These are phyloP conservation scores for Xanthoconium separans DNA, from an alignment of 1,284 basidiomycete species.

Conservation along the genomic window DNA sequence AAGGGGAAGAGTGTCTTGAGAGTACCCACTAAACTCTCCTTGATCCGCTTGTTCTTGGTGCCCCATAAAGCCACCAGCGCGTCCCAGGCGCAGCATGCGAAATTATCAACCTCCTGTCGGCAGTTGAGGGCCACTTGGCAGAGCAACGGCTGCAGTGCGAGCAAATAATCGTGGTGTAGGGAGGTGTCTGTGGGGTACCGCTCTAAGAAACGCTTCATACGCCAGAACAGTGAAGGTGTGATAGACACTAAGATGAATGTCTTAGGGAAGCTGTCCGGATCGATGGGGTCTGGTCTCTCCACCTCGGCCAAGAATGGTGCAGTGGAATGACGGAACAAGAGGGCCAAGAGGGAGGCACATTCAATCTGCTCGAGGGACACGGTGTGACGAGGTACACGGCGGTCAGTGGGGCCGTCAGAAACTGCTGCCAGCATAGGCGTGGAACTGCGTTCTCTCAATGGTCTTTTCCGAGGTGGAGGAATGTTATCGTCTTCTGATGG, in stretches of 20 bases:
- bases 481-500: slow-evolving; percentile 31
- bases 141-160: slow-evolving; percentile 66
- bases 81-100: slow-evolving; percentile 64
- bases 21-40: slow-evolving; percentile 67
- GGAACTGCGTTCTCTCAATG: slow-evolving; percentile 19
- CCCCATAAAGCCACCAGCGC: slow-evolving; percentile 70
- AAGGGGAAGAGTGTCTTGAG: slow-evolving; percentile 74
- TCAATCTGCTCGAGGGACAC: slow-evolving; percentile 68
- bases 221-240: slow-evolving; percentile 57
- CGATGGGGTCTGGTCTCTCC: slow-evolving; percentile 21
- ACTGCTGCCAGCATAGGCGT: slow-evolving; percentile 21
- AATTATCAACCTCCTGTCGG: slow-evolving; percentile 52
- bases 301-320: slow-evolving; percentile 51
- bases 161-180: slow-evolving; percentile 72
- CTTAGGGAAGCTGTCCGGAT: slow-evolving; percentile 25
- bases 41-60: slow-evolving; percentile 67
- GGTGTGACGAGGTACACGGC: slow-evolving; percentile 25
- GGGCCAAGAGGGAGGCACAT: slow-evolving; percentile 63
- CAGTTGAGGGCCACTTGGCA: slow-evolving; percentile 74
- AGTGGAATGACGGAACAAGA: slow-evolving; percentile 60
- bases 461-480: slow-evolving; percentile 28
- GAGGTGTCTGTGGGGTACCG: slow-evolving; percentile 68
- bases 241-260: slow-evolving; percentile 23
- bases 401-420: slow-evolving; percentile 14
- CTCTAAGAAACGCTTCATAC: slow-evolving; percentile 66